Percentiles rank a stretch among this genome's conserved stretches.
phyloP scores from a whole-genome alignment of 169 alveolate genomes.

The Plasmodium yoelii region DNA sequence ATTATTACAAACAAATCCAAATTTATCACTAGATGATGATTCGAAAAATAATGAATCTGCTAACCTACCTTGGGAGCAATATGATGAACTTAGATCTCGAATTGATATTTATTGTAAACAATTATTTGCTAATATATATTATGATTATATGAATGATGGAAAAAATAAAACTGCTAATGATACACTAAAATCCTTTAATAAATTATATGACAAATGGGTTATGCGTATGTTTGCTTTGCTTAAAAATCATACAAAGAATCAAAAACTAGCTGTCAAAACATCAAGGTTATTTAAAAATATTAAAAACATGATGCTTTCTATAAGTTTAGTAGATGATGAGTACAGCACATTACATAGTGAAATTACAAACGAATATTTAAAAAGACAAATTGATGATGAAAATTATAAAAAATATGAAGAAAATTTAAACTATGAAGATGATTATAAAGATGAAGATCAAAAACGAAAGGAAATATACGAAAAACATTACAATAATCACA shows the following conservation, averaged over 20 bases:
- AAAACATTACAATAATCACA: slow-evolving; percentile 24
- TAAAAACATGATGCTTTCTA: slow-evolving; percentile 67
- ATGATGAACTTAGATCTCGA: slow-evolving; percentile 72
- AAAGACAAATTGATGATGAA: slow-evolving; percentile 72
- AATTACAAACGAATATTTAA: slow-evolving; percentile 75
- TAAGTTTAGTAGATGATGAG: slow-evolving; percentile 73
- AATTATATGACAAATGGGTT: slow-evolving; percentile 74
- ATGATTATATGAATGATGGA: slow-evolving; percentile 74
- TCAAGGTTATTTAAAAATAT: slow-evolving; percentile 70
- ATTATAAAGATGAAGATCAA: slow-evolving; percentile 47
- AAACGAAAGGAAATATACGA: slow-evolving; percentile 68
- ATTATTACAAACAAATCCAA: slow-evolving; percentile 63
- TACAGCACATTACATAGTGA: slow-evolving; percentile 74
- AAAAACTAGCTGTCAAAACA: slow-evolving; percentile 71
- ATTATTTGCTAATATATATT: slow-evolving; percentile 54
- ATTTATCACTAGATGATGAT: slow-evolving; percentile 44
- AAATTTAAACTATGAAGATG: slow-evolving; percentile 41
- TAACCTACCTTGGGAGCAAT: slow-evolving; percentile 71
- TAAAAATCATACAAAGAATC: slow-evolving; percentile 72
- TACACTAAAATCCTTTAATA: slow-evolving; percentile 44
- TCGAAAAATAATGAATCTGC: slow-evolving; percentile 25
- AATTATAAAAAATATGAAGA: slow-evolving; percentile 47
- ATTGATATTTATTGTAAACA: slow-evolving; percentile 69
- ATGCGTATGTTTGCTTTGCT: slow-evolving; percentile 77
- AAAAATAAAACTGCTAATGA: slow-evolving; percentile 73